Evolutionary conservation across 768 basidiomycete genomes (phyloP).

Genomic region (Rubroboletus satanas): DNA sequence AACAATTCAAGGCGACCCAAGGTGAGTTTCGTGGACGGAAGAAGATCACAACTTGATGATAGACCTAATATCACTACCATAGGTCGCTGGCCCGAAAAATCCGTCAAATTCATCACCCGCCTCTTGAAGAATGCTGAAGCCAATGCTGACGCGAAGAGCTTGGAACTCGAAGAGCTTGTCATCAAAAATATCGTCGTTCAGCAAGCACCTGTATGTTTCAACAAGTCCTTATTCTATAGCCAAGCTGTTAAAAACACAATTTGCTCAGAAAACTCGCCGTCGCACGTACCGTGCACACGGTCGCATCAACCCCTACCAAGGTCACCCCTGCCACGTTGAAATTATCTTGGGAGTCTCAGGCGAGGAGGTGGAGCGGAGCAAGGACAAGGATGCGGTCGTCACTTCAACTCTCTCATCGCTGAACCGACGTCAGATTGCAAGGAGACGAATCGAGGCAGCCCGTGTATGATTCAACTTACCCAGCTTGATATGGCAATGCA

Average conservation of each 20-base stretch:
- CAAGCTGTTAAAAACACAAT: conserved; percentile 2
- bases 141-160: conserved; percentile 96
- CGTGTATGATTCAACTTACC: conserved; percentile 45
- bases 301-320: conserved; percentile 99
- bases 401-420: conserved; percentile 54
- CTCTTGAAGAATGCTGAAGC: conserved; percentile 98
- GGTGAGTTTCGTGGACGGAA: conserved; percentile 49
- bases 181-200: conserved; percentile 98
- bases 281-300: conserved; percentile 98
- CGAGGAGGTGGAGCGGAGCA: conserved; percentile 87
- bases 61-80: background rate
- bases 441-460: conserved; percentile 83
- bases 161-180: conserved; percentile 85
- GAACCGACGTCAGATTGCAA: conserved; percentile 83
- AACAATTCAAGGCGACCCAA: conserved; percentile 95
- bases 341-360: conserved; percentile 81
- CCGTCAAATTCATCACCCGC: conserved; percentile 89
- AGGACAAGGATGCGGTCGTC: conserved; percentile 65
- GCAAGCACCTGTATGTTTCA: conserved; percentile 85
- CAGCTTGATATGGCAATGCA: conserved; percentile 5
- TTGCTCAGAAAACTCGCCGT: conserved; percentile 88
- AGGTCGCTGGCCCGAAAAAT: conserved; percentile 99
- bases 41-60: background rate
- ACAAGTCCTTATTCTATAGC: background rate
- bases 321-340: conserved; percentile 95